A percentile compares a stretch with the other conserved stretches of the same genome.
These are phyloP conservation scores for Hevea brasiliensis DNA, from an alignment of 345 rosid genomes.

Conservation along the genomic window DNA sequence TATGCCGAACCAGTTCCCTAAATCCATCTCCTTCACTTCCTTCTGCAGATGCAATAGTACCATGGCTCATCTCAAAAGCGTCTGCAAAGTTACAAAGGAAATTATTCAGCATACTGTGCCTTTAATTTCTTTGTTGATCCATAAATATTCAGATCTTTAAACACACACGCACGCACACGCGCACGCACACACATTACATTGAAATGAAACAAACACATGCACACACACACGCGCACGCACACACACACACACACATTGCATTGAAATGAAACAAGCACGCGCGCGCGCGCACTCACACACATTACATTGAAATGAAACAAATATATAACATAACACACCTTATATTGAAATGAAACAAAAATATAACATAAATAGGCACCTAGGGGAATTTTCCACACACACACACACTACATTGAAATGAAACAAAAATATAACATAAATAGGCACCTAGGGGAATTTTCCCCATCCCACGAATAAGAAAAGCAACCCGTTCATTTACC, in stretches of 20 bases:
- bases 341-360: too few species aligned
- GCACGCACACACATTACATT: too few species aligned
- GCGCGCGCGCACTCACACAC: too few species aligned
- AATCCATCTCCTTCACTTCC: slow-evolving; percentile 71
- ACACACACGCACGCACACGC: too few species aligned
- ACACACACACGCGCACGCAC: too few species aligned
- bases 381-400: neutral
- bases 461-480: neutral
- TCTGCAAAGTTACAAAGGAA: slow-evolving; percentile 38
- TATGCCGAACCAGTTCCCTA: slow-evolving; percentile 88
- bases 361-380: too few species aligned
- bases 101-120: neutral
- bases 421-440: neutral
- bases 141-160: neutral
- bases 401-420: neutral
- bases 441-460: neutral
- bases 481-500: slow-evolving; percentile 41
- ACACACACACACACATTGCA: too few species aligned
- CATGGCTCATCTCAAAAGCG: slow-evolving; percentile 60
- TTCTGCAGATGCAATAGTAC: slow-evolving; percentile 42
- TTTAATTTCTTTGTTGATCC: neutral
- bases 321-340: too few species aligned
- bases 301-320: too few species aligned
- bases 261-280: too few species aligned
- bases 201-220: too few species aligned